phyloP scores from a whole-genome alignment of 441 rosid species.

The Mallotus japonicus region DNA sequence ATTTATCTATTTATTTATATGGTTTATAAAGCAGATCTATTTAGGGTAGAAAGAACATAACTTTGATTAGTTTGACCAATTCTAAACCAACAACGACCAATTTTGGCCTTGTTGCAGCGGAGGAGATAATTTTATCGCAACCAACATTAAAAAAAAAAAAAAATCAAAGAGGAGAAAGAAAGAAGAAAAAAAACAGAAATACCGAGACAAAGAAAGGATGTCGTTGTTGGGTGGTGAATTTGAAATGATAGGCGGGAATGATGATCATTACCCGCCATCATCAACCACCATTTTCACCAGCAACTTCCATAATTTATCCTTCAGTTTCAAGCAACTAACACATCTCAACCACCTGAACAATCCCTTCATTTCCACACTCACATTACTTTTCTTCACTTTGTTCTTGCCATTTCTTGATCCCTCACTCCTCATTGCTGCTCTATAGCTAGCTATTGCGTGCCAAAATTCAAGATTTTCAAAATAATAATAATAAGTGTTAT shows the following conservation, averaged over 20 bases:
- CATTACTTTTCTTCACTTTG: constrained; percentile 21
- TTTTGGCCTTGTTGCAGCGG: too few species aligned
- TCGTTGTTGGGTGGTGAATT: constrained; percentile 17
- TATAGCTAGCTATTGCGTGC: neutral
- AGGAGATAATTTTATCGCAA: too few species aligned
- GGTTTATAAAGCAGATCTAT: too few species aligned
- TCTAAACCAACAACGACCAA: too few species aligned
- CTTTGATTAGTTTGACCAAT: too few species aligned
- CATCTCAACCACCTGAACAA: constrained; percentile 40
- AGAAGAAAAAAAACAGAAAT: neutral
- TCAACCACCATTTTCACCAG: constrained; percentile 43
- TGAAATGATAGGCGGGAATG: constrained; percentile 34
- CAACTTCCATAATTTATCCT: constrained; percentile 38
- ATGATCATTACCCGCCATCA: constrained; percentile 51
- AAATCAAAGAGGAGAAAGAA: too few species aligned
- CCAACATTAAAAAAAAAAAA: too few species aligned
- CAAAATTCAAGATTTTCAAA: constrained; percentile 25
- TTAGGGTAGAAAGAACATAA: too few species aligned
- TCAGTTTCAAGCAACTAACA: constrained; percentile 46
- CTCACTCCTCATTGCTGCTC: neutral
- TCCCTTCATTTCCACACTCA: constrained; percentile 28
- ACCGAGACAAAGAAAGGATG: neutral
- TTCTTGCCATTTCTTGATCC: constrained; percentile 16
- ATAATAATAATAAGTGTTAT: neutral
- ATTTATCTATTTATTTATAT: too few species aligned